Percentiles rank a stretch among this genome's conserved stretches.
phyloP scores from a whole-genome alignment of 176 grass and related monocot species.

The Alopecurus myosuroides region DNA sequence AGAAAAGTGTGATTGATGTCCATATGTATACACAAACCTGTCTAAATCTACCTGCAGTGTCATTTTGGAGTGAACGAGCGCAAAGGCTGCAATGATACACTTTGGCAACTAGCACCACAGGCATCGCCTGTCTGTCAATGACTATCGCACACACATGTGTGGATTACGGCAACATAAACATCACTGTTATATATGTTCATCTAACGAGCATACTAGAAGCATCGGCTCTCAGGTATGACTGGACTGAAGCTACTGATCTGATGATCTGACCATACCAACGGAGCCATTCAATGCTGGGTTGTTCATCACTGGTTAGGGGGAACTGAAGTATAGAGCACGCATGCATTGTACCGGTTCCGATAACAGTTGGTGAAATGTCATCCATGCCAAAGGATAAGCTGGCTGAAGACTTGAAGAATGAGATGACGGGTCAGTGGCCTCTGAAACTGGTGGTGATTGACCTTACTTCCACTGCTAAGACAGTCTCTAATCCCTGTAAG shows the following conservation, averaged over 20 bases:
- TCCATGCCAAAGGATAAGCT: background rate
- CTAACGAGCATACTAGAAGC: no score
- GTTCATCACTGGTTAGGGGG: background rate
- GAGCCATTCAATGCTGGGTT: background rate
- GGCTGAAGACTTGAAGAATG: background rate
- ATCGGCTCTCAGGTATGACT: background rate
- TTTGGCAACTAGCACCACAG: background rate
- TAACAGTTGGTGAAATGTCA: slow-evolving; percentile 11
- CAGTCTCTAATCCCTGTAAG: background rate
- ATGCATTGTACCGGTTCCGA: background rate
- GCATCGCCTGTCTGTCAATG: background rate
- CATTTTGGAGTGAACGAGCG: background rate
- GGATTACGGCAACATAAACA: background rate
- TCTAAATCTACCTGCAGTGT: background rate
- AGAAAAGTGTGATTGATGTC: background rate
- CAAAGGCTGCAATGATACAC: background rate
- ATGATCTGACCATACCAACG: background rate
- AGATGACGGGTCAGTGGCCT: background rate
- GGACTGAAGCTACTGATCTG: background rate
- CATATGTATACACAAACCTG: background rate
- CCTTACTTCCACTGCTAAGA: background rate
- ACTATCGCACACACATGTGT: background rate
- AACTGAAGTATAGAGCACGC: background rate
- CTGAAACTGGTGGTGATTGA: background rate
- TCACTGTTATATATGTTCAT: background rate